These are phyloP conservation scores for Nothophytophthora sp. DNA, from an alignment of 352 stramenopile genomes.

Conservation along the genomic window DNA sequence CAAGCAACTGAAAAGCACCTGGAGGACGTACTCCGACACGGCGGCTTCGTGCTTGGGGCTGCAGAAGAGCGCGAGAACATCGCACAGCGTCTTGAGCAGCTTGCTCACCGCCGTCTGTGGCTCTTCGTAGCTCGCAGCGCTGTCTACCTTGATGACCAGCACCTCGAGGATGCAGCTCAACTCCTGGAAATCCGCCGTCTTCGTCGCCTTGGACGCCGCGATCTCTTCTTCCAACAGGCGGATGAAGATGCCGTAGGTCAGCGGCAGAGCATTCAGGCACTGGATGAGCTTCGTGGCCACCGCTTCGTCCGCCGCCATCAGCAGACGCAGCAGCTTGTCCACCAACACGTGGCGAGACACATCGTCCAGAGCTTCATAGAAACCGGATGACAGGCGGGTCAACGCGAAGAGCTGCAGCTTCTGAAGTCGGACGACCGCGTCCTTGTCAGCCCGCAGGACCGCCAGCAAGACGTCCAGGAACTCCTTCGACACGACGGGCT, in stretches of 20 bases:
- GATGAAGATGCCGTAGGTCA: constrained; percentile 58
- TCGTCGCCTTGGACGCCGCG: constrained; percentile 5
- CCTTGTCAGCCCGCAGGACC: constrained; percentile 46
- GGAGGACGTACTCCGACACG: constrained; percentile 83
- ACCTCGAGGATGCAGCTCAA: constrained; percentile 83
- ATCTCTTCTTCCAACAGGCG: constrained; percentile 53
- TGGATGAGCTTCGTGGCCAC: constrained; percentile 60
- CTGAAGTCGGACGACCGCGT: constrained; percentile 25
- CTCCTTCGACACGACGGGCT: constrained; percentile 40
- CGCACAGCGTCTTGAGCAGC: constrained; percentile 55
- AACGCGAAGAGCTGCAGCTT: constrained; percentile 50
- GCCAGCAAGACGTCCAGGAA: constrained; percentile 55
- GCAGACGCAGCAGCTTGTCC: constrained; percentile 46
- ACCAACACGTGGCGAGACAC: constrained; percentile 52
- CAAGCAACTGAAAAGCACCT: constrained; percentile 78
- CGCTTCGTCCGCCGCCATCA: constrained; percentile 61
- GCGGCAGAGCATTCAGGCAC: constrained; percentile 50
- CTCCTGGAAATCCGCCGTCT: constrained; percentile 38
- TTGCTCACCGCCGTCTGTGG: constrained; percentile 25
- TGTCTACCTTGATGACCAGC: constrained; percentile 69
- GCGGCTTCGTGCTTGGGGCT: constrained; percentile 43
- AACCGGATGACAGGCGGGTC: constrained; percentile 29
- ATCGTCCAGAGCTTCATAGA: constrained; percentile 55
- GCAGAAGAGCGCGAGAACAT: constrained; percentile 67
- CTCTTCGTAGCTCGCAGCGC: constrained; percentile 25